A percentile compares a stretch with the other conserved stretches of the same genome.
These are phyloP conservation scores for Entrophospora sp. DNA, from an alignment of 192 early-diverging fungal species.

Conservation along the genomic window DNA sequence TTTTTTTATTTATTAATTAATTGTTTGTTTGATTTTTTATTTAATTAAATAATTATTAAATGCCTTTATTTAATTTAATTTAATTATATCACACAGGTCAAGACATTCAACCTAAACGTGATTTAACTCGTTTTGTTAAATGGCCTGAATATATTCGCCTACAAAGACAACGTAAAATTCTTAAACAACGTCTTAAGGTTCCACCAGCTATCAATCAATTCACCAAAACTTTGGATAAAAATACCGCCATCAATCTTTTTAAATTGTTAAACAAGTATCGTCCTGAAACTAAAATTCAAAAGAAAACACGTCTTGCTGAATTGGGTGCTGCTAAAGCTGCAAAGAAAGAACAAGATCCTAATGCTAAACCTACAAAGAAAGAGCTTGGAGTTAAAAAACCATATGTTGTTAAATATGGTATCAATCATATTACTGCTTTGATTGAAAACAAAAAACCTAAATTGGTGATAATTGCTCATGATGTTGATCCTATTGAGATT, in stretches of 20 bases:
- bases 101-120: slow-evolving; percentile 91
- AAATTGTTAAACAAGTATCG: slow-evolving; percentile 99
- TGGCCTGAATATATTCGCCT: slow-evolving; percentile 99
- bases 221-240: slow-evolving; percentile 95
- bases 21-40: neutral
- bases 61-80: no score
- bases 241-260: slow-evolving; percentile 97
- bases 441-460: slow-evolving; percentile 99
- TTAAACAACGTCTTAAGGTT: slow-evolving; percentile 97
- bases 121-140: slow-evolving; percentile 95
- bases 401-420: slow-evolving; percentile 95
- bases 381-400: slow-evolving; percentile 88
- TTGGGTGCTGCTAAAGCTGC: slow-evolving; percentile 85
- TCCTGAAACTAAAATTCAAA: slow-evolving; percentile 95
- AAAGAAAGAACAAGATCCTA: slow-evolving; percentile 74
- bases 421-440: slow-evolving; percentile 98
- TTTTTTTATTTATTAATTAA: slow-evolving; percentile 19
- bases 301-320: slow-evolving; percentile 83
- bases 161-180: slow-evolving; percentile 97
- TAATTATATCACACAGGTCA: slow-evolving; percentile 51
- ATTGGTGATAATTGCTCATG: slow-evolving; percentile 98
- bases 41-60: no score
- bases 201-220: slow-evolving; percentile 99
- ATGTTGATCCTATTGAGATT: slow-evolving; percentile 99
- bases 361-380: slow-evolving; percentile 82